Evolutionary conservation across 331 rosid genomes (phyloP), one percentile per base, ranked within the genome.

Genomic region (Malus hybrid): DNA sequence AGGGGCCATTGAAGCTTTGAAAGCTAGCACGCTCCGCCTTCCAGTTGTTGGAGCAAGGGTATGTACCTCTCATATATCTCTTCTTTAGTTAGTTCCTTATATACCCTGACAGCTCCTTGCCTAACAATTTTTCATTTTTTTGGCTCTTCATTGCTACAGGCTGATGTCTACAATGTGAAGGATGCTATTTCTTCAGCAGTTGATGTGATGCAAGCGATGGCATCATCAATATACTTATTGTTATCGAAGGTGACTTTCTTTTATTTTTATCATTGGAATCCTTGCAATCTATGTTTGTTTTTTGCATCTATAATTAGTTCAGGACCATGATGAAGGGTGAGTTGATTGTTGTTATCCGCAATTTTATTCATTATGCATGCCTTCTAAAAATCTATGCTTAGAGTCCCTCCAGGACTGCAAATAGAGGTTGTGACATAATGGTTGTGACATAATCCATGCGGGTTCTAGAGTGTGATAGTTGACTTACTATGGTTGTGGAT

Each of bases 21-120:
- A 64, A 84, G 97, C 96, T 76, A 90, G 99, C 87, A 90, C 97
- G 72, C 97, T 95, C 77, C 99, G 97, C 69, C 96, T 95, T 81
- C 99, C 97, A 9, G 89, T 92, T 74, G 93, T 87, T 78, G 93
- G 99, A 71, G 97, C 97, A 67, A 92, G 88, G 97, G 99, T 95
- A 80, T 69, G 83, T 28, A 66, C 67, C 74, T 79, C 48, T 61
- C 69, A 19, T 69, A n/a, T 60, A 75, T 28, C 13, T 72, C 65
- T 65, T 72, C 28, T 70, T 68, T 70, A 20, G 39, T 39, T 52
- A 13, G 28, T 31, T 66, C 20, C 31, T 76, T 31, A 16, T 62
- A 57, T 67, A 19, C 34, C 42, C 32, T 46, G 70, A 55, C 70
- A 27, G 65, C 48, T 68, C 24, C 24, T 62, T 61, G 55, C 44